Conservation (phyloP, 108 stramenopile species). For the Mediolabrus comicus region DNA sequence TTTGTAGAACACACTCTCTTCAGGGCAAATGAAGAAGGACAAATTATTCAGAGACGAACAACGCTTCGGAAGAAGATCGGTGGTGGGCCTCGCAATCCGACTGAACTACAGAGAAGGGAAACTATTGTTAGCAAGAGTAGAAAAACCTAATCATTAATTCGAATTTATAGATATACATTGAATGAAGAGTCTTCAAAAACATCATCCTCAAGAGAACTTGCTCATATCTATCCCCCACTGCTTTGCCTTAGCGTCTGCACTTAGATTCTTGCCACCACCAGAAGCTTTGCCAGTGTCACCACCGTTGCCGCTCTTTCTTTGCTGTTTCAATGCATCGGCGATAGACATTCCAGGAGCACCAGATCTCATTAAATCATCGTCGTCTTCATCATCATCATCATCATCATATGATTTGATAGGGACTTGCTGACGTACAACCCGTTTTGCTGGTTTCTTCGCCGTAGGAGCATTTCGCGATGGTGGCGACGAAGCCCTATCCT, state of each 20-base stretch:
- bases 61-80: conserved; percentile 18
- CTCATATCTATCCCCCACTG: conserved; percentile 71
- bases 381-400: conserved; percentile 52
- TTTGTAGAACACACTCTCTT: conserved; percentile 21
- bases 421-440: conserved; percentile 42
- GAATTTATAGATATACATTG: neutral
- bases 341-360: conserved; percentile 52
- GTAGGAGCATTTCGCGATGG: neutral
- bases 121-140: conserved; percentile 55
- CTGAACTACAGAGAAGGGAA: conserved; percentile 40
- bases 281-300: conserved; percentile 4
- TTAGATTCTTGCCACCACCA: conserved; percentile 19
- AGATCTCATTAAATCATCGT: conserved; percentile 48
- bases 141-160: neutral
- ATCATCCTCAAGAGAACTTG: conserved; percentile 30
- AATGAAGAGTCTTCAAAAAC: neutral
- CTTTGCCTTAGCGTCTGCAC: conserved; percentile 47
- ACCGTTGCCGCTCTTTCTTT: conserved; percentile 26
- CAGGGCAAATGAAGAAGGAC: conserved; percentile 28
- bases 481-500: neutral
- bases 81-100: conserved; percentile 42
- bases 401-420: conserved; percentile 16
- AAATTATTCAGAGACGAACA: conserved; percentile 14
- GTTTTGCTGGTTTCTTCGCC: conserved; percentile 12
- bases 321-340: conserved; percentile 47